Conservation (phyloP, 1,284 basidiomycete genomes). For the Vanrija humicola region DNA sequence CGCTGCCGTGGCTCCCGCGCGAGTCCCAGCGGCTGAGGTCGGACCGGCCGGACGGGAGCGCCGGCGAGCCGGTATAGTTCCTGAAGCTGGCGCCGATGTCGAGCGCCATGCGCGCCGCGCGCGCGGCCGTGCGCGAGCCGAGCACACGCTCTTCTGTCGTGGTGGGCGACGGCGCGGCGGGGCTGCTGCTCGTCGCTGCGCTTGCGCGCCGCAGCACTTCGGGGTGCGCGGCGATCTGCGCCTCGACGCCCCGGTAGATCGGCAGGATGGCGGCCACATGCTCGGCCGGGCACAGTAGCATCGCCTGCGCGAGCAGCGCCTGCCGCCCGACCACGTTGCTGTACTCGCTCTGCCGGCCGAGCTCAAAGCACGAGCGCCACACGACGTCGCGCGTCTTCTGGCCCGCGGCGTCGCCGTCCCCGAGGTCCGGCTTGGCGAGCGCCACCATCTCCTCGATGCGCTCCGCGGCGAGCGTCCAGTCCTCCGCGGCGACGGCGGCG, state of each 20-base stretch:
- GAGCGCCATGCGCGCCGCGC: constrained; percentile 38
- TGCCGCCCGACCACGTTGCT: constrained; percentile 64
- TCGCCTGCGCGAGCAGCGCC: constrained; percentile 69
- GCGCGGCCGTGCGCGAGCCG: constrained; percentile 42
- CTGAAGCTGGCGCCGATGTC: constrained; percentile 10
- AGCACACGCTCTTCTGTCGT: constrained; percentile 35
- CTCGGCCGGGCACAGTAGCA: constrained; percentile 81
- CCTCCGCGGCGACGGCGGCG: constrained; percentile 71
- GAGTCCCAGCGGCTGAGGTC: background rate
- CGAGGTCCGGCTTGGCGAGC: constrained; percentile 48
- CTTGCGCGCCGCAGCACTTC: background rate
- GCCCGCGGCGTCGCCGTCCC: background rate
- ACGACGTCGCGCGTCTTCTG: constrained; percentile 54
- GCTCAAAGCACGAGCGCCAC: constrained; percentile 35
- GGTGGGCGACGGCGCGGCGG: background rate
- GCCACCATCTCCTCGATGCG: constrained; percentile 68
- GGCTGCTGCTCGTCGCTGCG: background rate
- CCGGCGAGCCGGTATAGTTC: constrained; percentile 7
- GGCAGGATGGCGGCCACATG: constrained; percentile 67
- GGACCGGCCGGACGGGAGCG: background rate
- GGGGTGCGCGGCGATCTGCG: constrained; percentile 7
- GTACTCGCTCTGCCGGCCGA: constrained; percentile 75
- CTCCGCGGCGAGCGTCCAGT: constrained; percentile 69
- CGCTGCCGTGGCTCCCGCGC: constrained; percentile 1
- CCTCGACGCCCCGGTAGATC: constrained; percentile 60